Percentiles rank a stretch among this genome's conserved stretches.
Evolutionary conservation across 2,329 filamentous ascomycete genomes (phyloP).

Genomic region (Parastagonospora avenae): DNA sequence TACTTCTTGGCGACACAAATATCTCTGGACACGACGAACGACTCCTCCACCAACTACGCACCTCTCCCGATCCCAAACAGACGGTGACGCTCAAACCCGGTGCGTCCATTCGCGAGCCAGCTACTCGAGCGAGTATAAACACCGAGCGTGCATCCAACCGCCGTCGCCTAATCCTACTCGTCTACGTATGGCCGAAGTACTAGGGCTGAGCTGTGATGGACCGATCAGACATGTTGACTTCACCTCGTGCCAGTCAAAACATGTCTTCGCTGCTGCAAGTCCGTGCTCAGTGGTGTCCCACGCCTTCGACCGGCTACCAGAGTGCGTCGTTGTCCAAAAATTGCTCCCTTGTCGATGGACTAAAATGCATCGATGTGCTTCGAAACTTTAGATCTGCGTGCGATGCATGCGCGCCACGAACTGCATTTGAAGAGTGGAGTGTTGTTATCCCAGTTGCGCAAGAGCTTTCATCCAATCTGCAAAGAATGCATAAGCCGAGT

Average conservation of each 20-base stretch:
- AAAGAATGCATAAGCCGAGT: slow-evolving; percentile 14
- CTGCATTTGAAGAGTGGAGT: slow-evolving; percentile 19
- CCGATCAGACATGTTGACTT: slow-evolving; percentile 35
- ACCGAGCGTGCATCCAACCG: slow-evolving; percentile 45
- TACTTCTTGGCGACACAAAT: background rate
- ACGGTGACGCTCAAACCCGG: slow-evolving; percentile 47
- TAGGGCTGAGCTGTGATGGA: slow-evolving; percentile 46
- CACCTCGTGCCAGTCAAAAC: slow-evolving; percentile 23
- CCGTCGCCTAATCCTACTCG: slow-evolving; percentile 23
- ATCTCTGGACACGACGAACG: slow-evolving; percentile 33
- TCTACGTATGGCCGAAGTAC: slow-evolving; percentile 42
- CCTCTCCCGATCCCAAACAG: slow-evolving; percentile 22
- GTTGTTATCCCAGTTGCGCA: slow-evolving; percentile 27
- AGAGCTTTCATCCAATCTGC: slow-evolving; percentile 15
- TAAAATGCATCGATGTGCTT: slow-evolving; percentile 22
- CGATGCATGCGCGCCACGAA: slow-evolving; percentile 5
- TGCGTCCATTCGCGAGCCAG: slow-evolving; percentile 25
- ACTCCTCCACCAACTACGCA: slow-evolving; percentile 40
- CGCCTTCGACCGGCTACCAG: slow-evolving; percentile 41
- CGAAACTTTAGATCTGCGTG: slow-evolving; percentile 13
- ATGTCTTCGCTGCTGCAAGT: slow-evolving; percentile 45
- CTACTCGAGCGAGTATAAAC: slow-evolving; percentile 24
- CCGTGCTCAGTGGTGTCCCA: slow-evolving; percentile 45
- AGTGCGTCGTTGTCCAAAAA: slow-evolving; percentile 28
- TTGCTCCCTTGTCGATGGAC: slow-evolving; percentile 16